Base-by-base conservation (phyloP, 345 rosid genomes). In the Chamaenerion angustifolium region DNA sequence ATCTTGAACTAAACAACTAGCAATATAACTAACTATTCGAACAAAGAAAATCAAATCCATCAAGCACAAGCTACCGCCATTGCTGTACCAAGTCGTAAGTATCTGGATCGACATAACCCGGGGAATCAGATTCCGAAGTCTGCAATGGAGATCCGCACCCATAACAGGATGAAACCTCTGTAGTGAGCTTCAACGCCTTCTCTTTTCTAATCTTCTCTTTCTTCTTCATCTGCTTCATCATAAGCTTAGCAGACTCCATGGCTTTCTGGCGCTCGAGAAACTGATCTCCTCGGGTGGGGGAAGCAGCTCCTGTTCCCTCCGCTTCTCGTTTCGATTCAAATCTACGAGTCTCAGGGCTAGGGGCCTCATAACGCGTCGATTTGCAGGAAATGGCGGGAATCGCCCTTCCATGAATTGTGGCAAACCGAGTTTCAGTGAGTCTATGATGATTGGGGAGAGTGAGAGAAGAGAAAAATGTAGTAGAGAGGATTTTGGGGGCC, bases 111-210 rank as follows among this genome's bases (percentile, higher is more conserved):
- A 86, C 87, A 37, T 73, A 86, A 16, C 95, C 98, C 10, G 98
- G 98, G 57, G 82, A 74, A 57, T 86, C 95, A 13, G 48, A 27
- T 31, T 86, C 92, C 57, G 60, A 58, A 1, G 88, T 86, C 63
- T 90, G 95, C 76, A 90, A 72, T 37, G 95, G 94, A 67, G 98
- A 94, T 63, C 98, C 98, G 35, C 98, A 86, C 0, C 98, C 98
- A 31, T 90, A 90, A 48, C 98, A 90, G 63, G 71, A 63, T 9
- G 81, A 71, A 16, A 70, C 63, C 0, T 66, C 73, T 2, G 77
- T 61, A 13, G 67, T 72, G 18, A 64, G 61, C 54, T 71, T 83
- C 58, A 71, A 50, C 12, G 63, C 51, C 66, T 48, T 61, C 25
- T 57, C 77, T 11, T 58, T 72, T 52, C 68, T 66, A 54, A 54